A percentile compares a stretch with the other conserved stretches of the same genome.
Conservation (phyloP, 2,329 filamentous ascomycete species). For the Aaosphaeria arxii region DNA sequence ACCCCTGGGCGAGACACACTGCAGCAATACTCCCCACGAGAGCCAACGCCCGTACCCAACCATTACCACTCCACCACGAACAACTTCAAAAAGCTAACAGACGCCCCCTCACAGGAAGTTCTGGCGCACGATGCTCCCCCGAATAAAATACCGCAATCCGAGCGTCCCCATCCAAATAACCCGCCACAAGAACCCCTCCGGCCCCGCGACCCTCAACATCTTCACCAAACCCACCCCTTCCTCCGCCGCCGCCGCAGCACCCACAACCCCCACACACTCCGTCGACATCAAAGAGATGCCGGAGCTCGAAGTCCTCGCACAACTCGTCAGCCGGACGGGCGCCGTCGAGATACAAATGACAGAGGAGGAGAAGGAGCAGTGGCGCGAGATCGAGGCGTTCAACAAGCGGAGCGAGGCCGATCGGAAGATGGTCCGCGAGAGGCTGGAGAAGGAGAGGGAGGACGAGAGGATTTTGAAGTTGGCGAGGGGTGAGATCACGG, state of each 20-base stretch:
- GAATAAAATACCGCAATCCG: conserved; percentile 94
- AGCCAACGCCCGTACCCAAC: too few species aligned
- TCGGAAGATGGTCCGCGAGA: conserved; percentile 51
- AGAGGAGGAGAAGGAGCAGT: conserved; percentile 57
- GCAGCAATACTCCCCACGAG: too few species aligned
- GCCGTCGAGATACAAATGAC: conserved; percentile 58
- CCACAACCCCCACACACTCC: conserved; percentile 28
- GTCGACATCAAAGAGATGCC: conserved; percentile 60
- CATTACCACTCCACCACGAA: not conserved
- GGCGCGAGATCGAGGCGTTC: conserved; percentile 57
- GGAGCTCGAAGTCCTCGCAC: conserved; percentile 61
- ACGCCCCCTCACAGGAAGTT: conserved; percentile 65
- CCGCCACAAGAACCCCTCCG: conserved; percentile 53
- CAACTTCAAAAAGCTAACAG: not conserved
- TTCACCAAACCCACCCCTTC: conserved; percentile 21
- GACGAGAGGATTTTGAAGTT: conserved; percentile 59
- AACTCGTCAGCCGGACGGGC: conserved; percentile 61
- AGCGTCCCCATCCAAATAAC: conserved; percentile 77
- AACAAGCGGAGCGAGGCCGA: conserved; percentile 53
- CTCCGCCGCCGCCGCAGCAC: conserved; percentile 14
- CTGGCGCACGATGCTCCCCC: conserved; percentile 77
- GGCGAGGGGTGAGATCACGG: conserved; percentile 45
- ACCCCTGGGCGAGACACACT: too few species aligned
- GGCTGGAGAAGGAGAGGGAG: conserved; percentile 57
- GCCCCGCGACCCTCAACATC: conserved; percentile 28